Percentiles rank a stretch among this genome's conserved stretches.
Evolutionary conservation across 768 basidiomycete genomes (phyloP).

Genomic region (Amylocystis lapponica): DNA sequence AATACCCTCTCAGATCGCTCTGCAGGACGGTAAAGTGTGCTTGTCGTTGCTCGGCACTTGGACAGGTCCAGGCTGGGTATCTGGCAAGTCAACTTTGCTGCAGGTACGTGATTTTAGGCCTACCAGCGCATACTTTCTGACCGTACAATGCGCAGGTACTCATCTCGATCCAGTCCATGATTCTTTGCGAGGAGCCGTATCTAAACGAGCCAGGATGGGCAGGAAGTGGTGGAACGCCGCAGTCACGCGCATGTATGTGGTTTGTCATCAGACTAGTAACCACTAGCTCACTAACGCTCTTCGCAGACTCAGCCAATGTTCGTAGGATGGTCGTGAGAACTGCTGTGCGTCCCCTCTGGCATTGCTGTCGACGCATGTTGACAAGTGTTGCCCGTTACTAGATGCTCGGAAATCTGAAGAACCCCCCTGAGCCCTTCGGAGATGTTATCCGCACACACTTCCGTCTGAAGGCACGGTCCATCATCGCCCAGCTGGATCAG

Average conservation of each 20-base stretch:
- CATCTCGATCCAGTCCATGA: constrained; percentile 96
- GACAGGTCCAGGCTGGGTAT: constrained; percentile 89
- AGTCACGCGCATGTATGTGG: constrained; percentile 68
- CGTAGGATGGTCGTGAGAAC: constrained; percentile 89
- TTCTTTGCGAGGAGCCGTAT: constrained; percentile 90
- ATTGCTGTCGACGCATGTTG: constrained; percentile 2
- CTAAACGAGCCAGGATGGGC: constrained; percentile 92
- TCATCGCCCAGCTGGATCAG: constrained; percentile 68
- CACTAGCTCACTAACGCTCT: background rate
- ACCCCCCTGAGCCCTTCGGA: constrained; percentile 78
- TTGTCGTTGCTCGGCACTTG: constrained; percentile 89
- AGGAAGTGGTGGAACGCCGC: constrained; percentile 60
- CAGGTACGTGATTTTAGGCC: constrained; percentile 44
- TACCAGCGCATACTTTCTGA: background rate
- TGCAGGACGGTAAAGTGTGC: constrained; percentile 90
- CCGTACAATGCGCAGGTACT: constrained; percentile 43
- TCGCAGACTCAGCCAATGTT: constrained; percentile 82
- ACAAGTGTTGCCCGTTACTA: constrained; percentile 28
- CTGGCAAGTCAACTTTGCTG: constrained; percentile 84
- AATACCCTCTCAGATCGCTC: background rate
- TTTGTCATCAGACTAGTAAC: background rate
- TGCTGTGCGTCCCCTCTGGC: constrained; percentile 46
- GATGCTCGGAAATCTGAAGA: constrained; percentile 83
- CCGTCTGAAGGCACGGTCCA: constrained; percentile 69
- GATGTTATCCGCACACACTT: constrained; percentile 91